Evolutionary conservation across 176 grass and related monocot genomes (phyloP), one percentile per base, ranked within the genome.

Genomic region (Alopecurus myosuroides): DNA sequence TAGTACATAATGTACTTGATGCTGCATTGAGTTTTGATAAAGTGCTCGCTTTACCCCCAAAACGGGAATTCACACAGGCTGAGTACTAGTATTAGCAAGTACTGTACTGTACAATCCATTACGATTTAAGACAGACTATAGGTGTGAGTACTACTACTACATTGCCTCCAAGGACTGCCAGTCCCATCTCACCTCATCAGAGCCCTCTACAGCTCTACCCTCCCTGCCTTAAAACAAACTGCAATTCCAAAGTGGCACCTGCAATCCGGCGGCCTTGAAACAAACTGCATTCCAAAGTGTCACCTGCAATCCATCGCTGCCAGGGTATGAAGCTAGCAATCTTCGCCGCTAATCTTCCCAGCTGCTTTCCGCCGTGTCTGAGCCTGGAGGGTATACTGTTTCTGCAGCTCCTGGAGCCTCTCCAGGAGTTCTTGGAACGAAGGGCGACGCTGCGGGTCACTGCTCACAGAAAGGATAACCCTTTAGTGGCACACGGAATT

Each of bases 361-460:
- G 23, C 76, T 17, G 85, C n/a, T 57, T 83, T 77, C 1, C 89
- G 79, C 13, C 88, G 91, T 51, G 72, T 46, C 23, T 91, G 90
- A 80, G 80, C 60, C 76, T 88, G 88, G 55, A 89, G 33, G 40
- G 4, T 77, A 31, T 90, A 88, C 14, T 93, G 89, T 68, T 88
- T 87, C 13, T 90, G 87, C 86, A 93, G 66, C 20, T 95, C 91
- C 45, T 77, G 88, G 31, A 98, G 86, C 77, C 58, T 95, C 17
- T 88, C 93, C 36, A 93, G 28, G 22, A 98, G 79, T 77, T 98
- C 85, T 77, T 87, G 76, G 72, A 98, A 98, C 0, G 87, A 88
- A 23, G 95, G 95, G 45, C 95, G 91, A 2, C 67, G 36, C 2
- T 84, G 85, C 12, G 93, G 91, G 66, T 98, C 95, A 20, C 95